These are phyloP conservation scores for Acorus calamus DNA, from an alignment of 106 monocot species.

Conservation along the genomic window DNA sequence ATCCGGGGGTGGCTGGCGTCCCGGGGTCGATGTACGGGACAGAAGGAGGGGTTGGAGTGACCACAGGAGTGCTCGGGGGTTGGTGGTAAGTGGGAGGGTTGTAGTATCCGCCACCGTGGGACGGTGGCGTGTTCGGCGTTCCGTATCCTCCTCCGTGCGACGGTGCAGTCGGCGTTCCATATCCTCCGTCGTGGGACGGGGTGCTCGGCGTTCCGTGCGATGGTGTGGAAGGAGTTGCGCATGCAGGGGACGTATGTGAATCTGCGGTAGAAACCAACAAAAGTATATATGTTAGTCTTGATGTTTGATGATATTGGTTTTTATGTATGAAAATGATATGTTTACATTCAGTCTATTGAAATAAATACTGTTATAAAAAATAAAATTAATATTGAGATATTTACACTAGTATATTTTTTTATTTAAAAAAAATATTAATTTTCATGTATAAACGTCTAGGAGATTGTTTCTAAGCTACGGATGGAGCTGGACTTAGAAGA, in stretches of 20 bases:
- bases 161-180: background rate
- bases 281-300: too few species aligned
- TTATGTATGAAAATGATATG: too few species aligned
- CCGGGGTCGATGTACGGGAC: constrained; percentile 4
- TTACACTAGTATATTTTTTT: too few species aligned
- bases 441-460: too few species aligned
- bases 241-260: background rate
- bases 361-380: too few species aligned
- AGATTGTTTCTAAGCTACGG: constrained; percentile 6
- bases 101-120: constrained; percentile 9
- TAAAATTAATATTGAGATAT: too few species aligned
- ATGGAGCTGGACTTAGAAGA: constrained; percentile 7
- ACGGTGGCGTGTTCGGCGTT: constrained; percentile 11
- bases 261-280: constrained; percentile 1
- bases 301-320: too few species aligned
- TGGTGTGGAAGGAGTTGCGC: too few species aligned
- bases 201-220: too few species aligned
- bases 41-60: constrained; percentile 1
- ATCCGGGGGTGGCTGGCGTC: constrained; percentile 20
- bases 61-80: background rate
- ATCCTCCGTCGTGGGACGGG: too few species aligned
- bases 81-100: background rate
- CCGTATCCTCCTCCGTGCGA: background rate
- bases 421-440: too few species aligned
- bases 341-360: too few species aligned